A percentile compares a stretch with the other conserved stretches of the same genome.
These are phyloP conservation scores for Scutellaria baicalensis DNA, from an alignment of 257 asterid genomes.

Conservation along the genomic window DNA sequence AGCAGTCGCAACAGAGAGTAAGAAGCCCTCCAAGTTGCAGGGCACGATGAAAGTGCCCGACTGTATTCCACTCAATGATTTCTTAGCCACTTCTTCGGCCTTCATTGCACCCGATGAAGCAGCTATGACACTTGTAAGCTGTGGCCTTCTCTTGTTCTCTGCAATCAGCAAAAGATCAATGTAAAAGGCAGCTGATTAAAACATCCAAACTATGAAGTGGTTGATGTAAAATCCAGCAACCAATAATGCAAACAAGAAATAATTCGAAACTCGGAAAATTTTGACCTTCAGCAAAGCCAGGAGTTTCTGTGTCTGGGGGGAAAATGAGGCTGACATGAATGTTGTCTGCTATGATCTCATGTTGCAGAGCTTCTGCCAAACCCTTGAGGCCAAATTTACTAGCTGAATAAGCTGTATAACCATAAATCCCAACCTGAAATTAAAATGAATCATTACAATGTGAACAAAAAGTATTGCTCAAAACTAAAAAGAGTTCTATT, in stretches of 20 bases:
- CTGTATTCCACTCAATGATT: constrained; percentile 57
- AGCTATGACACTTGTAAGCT: constrained; percentile 68
- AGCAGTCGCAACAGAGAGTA: constrained; percentile 69
- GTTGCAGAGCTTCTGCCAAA: constrained; percentile 94
- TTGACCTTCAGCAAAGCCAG: constrained; percentile 79
- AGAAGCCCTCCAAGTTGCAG: constrained; percentile 75
- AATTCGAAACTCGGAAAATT: not conserved
- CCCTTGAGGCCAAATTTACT: constrained; percentile 93
- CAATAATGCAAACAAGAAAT: not conserved
- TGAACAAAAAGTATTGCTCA: not conserved
- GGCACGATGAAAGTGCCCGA: constrained; percentile 63
- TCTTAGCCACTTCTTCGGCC: constrained; percentile 81
- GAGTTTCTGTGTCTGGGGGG: constrained; percentile 98
- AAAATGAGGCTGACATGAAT: constrained; percentile 87
- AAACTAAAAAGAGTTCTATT: not conserved
- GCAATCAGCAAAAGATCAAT: constrained; percentile 19
- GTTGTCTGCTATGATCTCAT: constrained; percentile 71
- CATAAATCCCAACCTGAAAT: constrained; percentile 87
- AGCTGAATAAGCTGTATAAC: constrained; percentile 95
- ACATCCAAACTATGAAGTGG: not conserved
- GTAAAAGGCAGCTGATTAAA: not conserved
- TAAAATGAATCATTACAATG: not conserved
- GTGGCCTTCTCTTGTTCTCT: constrained; percentile 83
- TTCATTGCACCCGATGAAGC: constrained; percentile 92
- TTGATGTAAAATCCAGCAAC: not conserved